Conservation (phyloP, 2,329 filamentous ascomycete genomes). For the Beauveria scarabaeidicola region DNA sequence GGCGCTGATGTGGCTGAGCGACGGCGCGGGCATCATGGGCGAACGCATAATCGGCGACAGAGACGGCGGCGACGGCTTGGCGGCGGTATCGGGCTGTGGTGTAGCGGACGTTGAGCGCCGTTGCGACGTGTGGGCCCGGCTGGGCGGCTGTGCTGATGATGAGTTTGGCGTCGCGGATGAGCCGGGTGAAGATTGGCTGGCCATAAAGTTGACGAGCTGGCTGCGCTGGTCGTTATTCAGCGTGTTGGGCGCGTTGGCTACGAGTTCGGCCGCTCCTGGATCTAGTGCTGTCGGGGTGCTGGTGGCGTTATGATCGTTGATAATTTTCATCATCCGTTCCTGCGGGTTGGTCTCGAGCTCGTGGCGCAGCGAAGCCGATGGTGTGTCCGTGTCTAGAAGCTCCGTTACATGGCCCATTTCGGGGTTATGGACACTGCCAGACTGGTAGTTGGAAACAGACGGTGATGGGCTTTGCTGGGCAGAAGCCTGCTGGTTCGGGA, state of each 20-base stretch:
- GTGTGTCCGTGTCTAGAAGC: slow-evolving; percentile 46
- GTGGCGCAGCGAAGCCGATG: slow-evolving; percentile 43
- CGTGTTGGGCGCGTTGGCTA: slow-evolving; percentile 46
- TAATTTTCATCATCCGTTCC: slow-evolving; percentile 57
- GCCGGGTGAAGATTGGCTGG: slow-evolving; percentile 29
- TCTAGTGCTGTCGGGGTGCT: slow-evolving; percentile 42
- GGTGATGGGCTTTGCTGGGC: slow-evolving; percentile 21
- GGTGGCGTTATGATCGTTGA: slow-evolving; percentile 53
- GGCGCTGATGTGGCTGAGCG: slow-evolving; percentile 54
- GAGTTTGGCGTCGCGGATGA: slow-evolving; percentile 13
- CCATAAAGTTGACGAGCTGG: slow-evolving; percentile 52
- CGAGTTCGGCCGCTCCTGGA: slow-evolving; percentile 40
- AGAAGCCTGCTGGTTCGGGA: slow-evolving; percentile 31
- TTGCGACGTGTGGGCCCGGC: slow-evolving; percentile 14
- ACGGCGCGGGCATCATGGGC: slow-evolving; percentile 35
- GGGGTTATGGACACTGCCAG: slow-evolving; percentile 26
- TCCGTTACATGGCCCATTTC: slow-evolving; percentile 52
- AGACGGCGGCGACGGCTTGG: slow-evolving; percentile 25
- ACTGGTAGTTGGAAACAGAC: slow-evolving; percentile 23
- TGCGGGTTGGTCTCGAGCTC: slow-evolving; percentile 51
- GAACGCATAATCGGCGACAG: slow-evolving; percentile 44
- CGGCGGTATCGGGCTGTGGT: slow-evolving; percentile 15
- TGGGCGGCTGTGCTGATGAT: slow-evolving; percentile 15
- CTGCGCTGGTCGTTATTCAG: slow-evolving; percentile 49
- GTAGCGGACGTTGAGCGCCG: slow-evolving; percentile 15